Evolutionary conservation across 192 early-diverging fungal species (phyloP), one percentile per base, ranked within the genome.

Genomic region (Umbelopsis vinacea): DNA sequence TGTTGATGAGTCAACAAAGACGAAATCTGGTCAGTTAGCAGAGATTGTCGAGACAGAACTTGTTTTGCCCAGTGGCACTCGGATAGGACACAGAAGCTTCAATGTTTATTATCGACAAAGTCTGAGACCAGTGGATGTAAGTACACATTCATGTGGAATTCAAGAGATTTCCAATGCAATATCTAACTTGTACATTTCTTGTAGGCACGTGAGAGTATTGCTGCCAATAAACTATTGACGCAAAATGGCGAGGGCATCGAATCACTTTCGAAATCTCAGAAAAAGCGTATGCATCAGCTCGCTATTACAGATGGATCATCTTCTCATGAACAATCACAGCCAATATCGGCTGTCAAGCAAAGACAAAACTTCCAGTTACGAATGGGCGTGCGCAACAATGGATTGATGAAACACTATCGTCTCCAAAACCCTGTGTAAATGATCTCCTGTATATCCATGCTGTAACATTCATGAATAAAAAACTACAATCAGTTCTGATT

Each of bases 81-180:
- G 89, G 22, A 75, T 95, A 46, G 95, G 95, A 11, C 93, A 95
- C 77, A 79, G 95, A 48, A 83, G 85, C 46, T 83, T 92, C 79
- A 85, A 83, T 69, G 82, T 84, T 52, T 95, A 94, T 82, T 96
- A 94, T 83, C 88, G 85, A 71, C 95, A 96, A 85, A 86, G 85
- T 8, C 81, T 94, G 75, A 82, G 86, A 60, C 80, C 86, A 15
- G 71, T 71, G 53, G 83, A 87, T 74, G 88, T 81, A 79, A 72
- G 66, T 29, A 29, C 33, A 21, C 26, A 12, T 21, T 43, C 19
- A 15, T 47, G 15, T 52, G 19, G 17, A 70, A 78, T 43, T 48
- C 67, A n/a, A n/a, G 60, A 24, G 10, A 35, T 40, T 15, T 47
- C 48, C 38, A 66, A 66, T 46, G 6, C 10, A 9, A 35, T 40